Base-by-base conservation (phyloP, 148 eudicot genomes). In the Beta vulgaris region DNA sequence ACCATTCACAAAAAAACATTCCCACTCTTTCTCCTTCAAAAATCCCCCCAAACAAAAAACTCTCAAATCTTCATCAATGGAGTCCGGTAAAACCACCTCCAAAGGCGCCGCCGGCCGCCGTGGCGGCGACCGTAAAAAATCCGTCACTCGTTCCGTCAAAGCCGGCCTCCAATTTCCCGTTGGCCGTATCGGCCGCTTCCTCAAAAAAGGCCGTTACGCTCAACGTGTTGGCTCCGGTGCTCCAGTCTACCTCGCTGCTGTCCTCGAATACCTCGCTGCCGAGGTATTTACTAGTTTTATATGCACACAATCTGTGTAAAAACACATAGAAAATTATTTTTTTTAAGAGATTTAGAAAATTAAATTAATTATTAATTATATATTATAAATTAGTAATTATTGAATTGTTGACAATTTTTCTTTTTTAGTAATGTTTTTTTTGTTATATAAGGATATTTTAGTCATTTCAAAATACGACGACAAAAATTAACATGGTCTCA, bases 121-220 rank as follows among this genome's bases (percentile, higher is more conserved):
- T 19, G 77, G 79, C 1, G 87, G 77, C 13, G 79, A 76, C 1
- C 39, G 82, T 5, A 82, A 84, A 76, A 84, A 84, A 69, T 21
- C 73, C 36, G 87, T 84, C 3, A 9, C 37, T 0, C 67, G 76
- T 58, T 82, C 85, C 2, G 62, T 58, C 29, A 82, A 82, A 72
- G 87, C 82, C 9, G 85, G 87, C 28, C 83, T 85, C 2, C 87
- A 85, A 61, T 85, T 85, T 16, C 87, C 87, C 3, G 87, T 85
- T 8, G 83, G 81, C 3, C 74, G 87, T 6, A 34, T 85, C 53
- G 83, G 74, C 15, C 79, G 85, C 2, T 82, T 25, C 39, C 78
- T 85, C 15, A 85, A 82, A 68, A 82, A 85, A 31, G 85, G 83
- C 12, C 85, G 85, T 0, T 85, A 85, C 29, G 85, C 87, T n/a